Conservation (phyloP, 2,329 filamentous ascomycete species). For the Beauveria pseudobassiana region DNA sequence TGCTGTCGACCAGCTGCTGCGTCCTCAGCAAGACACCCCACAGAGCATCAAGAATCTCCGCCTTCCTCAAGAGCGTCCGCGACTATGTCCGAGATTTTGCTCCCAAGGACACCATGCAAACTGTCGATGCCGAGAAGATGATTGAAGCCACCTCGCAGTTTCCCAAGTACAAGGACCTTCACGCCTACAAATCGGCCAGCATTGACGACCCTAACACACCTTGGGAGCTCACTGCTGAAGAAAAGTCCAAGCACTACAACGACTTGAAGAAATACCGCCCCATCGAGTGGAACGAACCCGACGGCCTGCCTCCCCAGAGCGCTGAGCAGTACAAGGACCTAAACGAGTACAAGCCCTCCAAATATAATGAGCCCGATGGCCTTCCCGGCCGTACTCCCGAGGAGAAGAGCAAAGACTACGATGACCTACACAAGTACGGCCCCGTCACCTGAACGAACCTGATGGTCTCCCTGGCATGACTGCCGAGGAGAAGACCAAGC, state of each 20-base stretch:
- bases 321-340: slow-evolving; percentile 23
- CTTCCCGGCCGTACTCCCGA: slow-evolving; percentile 17
- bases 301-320: background rate
- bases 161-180: slow-evolving; percentile 29
- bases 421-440: slow-evolving; percentile 25
- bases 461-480: slow-evolving; percentile 17
- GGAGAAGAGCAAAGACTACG: slow-evolving; percentile 23
- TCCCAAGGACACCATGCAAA: slow-evolving; percentile 12
- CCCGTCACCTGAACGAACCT: slow-evolving; percentile 22
- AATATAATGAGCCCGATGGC: slow-evolving; percentile 22
- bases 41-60: slow-evolving; percentile 23
- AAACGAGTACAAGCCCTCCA: slow-evolving; percentile 20
- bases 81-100: slow-evolving; percentile 22
- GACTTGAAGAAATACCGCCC: slow-evolving; percentile 21
- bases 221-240: slow-evolving; percentile 20
- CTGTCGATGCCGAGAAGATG: slow-evolving; percentile 17
- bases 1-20: slow-evolving; percentile 37
- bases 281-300: slow-evolving; percentile 18
- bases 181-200: slow-evolving; percentile 24
- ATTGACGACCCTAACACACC: slow-evolving; percentile 22
- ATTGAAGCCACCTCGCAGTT: slow-evolving; percentile 19
- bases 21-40: slow-evolving; percentile 19
- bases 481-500: slow-evolving; percentile 28
- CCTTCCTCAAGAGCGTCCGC: slow-evolving; percentile 26
- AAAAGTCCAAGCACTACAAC: slow-evolving; percentile 22